Evolutionary conservation across 2,329 filamentous ascomycete species (phyloP), one percentile per base, ranked within the genome.

Genomic region (Colletotrichum nymphaeae): DNA sequence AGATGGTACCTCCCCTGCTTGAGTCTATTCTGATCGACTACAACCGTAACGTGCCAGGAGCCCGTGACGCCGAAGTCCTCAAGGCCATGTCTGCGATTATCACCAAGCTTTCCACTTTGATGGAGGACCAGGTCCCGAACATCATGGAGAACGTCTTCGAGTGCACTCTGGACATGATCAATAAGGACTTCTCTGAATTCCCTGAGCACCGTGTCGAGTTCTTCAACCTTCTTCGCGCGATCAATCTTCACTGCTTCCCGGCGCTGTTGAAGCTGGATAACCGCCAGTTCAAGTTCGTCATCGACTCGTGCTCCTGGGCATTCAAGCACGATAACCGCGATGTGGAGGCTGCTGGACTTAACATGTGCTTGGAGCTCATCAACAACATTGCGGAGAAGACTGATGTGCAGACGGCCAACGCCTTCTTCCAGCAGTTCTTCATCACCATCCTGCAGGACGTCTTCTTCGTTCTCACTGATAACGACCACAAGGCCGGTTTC

Each of bases 271-370:
- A 97, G 84, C 91, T 99, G 42, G 96, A 99, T 81, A 96, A 94
- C 79, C 92, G 95, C 73, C 97, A 98, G 81, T 99, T 99, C 91
- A 99, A 99, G 86, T 97, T 98, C 80, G 95, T 99, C 79, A 98
- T 99, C 77, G 97, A 99, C 83, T 97, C 96, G 46, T 99, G 97
- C 88, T 95, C 98, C 89, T 99, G 97, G 97, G 97, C 97, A n/a
- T 98, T 96, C 87, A 99, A 99, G 88, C 97, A 99, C 84, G 97
- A 99, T 86, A 99, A 99, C 85, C 94, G 97, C 74, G 95, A 98
- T 81, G 97, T 99, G 35, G 97, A 99, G 84, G 95, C 94, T 77
- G 97, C 97, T 52, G 97, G 97, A 74, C 91, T 99, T 74, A 97
- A 95, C 84, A 99, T 99, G 97, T 98, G 96, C 83, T 91, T 98